These are phyloP conservation scores for Fusarium neocosmosporiellum DNA, from an alignment of 2,329 filamentous ascomycete species.

Conservation along the genomic window DNA sequence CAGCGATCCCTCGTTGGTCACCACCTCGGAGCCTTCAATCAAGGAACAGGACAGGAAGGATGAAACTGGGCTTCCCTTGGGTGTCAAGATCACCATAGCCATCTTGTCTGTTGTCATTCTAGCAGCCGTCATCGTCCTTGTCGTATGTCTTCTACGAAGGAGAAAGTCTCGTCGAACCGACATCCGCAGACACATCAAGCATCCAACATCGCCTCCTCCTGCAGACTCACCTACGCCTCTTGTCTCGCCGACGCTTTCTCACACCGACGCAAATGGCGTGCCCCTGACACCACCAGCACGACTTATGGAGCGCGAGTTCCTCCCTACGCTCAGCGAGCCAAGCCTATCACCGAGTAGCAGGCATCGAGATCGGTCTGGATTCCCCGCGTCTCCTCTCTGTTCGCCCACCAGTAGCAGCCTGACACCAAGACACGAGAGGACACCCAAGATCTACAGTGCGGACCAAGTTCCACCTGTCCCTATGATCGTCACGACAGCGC, in stretches of 20 bases:
- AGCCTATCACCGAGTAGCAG: not conserved
- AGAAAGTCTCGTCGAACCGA: conserved; percentile 30
- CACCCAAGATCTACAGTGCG: conserved; percentile 20
- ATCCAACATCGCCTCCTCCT: conserved; percentile 38
- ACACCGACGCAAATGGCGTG: conserved; percentile 27
- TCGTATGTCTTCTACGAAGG: conserved; percentile 52
- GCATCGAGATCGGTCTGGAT: conserved; percentile 35
- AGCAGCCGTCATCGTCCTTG: conserved; percentile 50
- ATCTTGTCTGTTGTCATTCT: conserved; percentile 55
- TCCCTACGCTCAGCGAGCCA: conserved; percentile 44
- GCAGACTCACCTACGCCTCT: conserved; percentile 56
- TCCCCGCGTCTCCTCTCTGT: conserved; percentile 54
- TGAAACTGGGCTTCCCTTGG: conserved; percentile 47
- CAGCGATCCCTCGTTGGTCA: conserved; percentile 30
- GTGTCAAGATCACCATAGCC: conserved; percentile 58
- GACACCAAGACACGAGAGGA: conserved; percentile 47
- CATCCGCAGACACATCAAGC: conserved; percentile 28
- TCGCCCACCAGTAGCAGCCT: conserved; percentile 51
- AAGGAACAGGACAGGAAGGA: not conserved
- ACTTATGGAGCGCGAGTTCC: conserved; percentile 59
- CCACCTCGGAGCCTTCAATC: conserved; percentile 20
- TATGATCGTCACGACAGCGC: conserved; percentile 32
- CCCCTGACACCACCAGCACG: conserved; percentile 59
- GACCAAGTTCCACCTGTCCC: conserved; percentile 24
- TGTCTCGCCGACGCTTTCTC: conserved; percentile 52